Conservation (phyloP, 495 filamentous ascomycete genomes). For the Penicillium taxi region DNA sequence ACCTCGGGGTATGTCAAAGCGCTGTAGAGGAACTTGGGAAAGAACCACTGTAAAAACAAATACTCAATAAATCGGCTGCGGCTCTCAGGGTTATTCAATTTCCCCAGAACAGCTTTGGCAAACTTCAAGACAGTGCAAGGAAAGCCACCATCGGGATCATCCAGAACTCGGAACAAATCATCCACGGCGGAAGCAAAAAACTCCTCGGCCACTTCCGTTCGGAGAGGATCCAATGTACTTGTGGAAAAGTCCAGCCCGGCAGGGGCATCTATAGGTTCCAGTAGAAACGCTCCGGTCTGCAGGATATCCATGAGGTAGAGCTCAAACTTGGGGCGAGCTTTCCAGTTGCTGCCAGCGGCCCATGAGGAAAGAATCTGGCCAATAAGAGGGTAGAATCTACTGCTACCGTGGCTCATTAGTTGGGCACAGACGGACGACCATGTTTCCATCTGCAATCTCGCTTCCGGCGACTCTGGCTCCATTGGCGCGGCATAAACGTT, state of each 20-base stretch:
- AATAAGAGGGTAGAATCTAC: conserved; percentile 34
- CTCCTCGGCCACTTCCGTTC: conserved; percentile 73
- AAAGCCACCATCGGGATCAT: conserved; percentile 68
- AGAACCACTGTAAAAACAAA: conserved; percentile 85
- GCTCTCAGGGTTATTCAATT: conserved; percentile 60
- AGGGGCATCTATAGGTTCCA: conserved; percentile 64
- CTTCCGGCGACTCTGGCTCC: conserved; percentile 72
- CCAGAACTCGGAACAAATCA: conserved; percentile 76
- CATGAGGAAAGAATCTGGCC: conserved; percentile 64
- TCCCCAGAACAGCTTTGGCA: conserved; percentile 70
- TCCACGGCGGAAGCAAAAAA: conserved; percentile 81
- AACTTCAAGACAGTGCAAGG: conserved; percentile 77
- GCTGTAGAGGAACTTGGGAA: conserved; percentile 75
- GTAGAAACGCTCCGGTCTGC: conserved; percentile 81
- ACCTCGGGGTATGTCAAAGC: conserved; percentile 87
- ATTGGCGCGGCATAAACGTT: conserved; percentile 65
- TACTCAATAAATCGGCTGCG: conserved; percentile 66
- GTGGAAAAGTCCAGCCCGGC: conserved; percentile 32
- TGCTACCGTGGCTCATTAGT: conserved; percentile 44
- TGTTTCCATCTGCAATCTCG: conserved; percentile 67
- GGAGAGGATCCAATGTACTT: conserved; percentile 55
- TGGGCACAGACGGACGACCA: conserved; percentile 86
- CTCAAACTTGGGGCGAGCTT: conserved; percentile 79
- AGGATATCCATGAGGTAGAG: conserved; percentile 89
- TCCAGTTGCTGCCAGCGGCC: conserved; percentile 82